Conservation (phyloP, 2,329 filamentous ascomycete genomes). For the Nothopassalora personata region DNA sequence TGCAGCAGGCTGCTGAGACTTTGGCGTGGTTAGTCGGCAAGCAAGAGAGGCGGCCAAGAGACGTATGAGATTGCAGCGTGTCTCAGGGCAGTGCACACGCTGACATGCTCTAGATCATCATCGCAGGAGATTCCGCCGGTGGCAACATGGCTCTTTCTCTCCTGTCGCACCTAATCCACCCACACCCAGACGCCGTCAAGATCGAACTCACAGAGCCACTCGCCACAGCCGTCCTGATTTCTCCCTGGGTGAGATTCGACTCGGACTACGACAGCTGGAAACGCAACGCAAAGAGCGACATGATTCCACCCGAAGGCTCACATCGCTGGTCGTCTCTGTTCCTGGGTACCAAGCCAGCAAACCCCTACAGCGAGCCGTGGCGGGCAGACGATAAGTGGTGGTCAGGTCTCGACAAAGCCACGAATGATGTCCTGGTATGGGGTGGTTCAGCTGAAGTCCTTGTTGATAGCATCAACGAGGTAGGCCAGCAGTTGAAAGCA, state of each 20-base stretch:
- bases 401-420: constrained; percentile 39
- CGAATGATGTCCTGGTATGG: constrained; percentile 47
- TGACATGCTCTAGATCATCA: constrained; percentile 35
- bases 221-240: constrained; percentile 50
- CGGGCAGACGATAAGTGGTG: constrained; percentile 51
- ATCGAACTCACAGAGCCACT: constrained; percentile 42
- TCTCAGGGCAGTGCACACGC: background rate
- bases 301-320: constrained; percentile 40
- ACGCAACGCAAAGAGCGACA: constrained; percentile 48
- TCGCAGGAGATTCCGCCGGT: constrained; percentile 52
- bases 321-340: constrained; percentile 47
- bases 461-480: constrained; percentile 50
- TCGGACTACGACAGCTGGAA: constrained; percentile 39
- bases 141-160: constrained; percentile 45
- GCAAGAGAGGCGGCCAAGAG: constrained; percentile 32
- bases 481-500: constrained; percentile 45
- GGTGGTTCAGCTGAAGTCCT: constrained; percentile 54
- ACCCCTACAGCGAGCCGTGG: constrained; percentile 52
- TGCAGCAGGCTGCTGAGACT: constrained; percentile 43
- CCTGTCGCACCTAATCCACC: constrained; percentile 51
- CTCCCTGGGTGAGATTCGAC: constrained; percentile 55
- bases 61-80: constrained; percentile 20
- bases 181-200: constrained; percentile 44
- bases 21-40: constrained; percentile 41
- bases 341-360: constrained; percentile 33